Base-by-base conservation (phyloP, 78 protist species). In the Dictyostelium intermedium region DNA sequence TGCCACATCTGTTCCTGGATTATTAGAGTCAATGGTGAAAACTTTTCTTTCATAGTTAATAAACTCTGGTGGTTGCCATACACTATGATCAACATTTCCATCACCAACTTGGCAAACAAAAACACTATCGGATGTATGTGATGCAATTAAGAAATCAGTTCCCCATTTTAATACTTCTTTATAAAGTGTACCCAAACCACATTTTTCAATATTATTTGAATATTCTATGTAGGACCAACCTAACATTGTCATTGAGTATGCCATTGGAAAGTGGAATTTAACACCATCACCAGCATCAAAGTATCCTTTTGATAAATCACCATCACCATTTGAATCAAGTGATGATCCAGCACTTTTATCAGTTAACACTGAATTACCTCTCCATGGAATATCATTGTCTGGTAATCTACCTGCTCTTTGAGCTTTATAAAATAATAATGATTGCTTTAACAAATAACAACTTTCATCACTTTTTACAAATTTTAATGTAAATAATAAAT, bases 221-320 rank as follows among this genome's bases (percentile, higher is more conserved):
- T 30, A 76, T 11, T 32, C 39, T 9, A 85, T 6, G 25, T 85
- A 85, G 11, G 56, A 16, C 92, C 92, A 85, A 25, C 50, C 84
- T 14, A 85, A 43, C 27, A 63, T 53, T 32, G 82, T 85, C 84
- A 85, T 47, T 23, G 74, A 10, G 14, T 47, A 85, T 2, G 92
- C 41, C 53, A 85, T 39, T 85, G 92, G 92, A 47, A 85, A 85
- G 0, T 72, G 23, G n/a, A 84, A 84, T 35, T 84, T 84, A 0
- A 84, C 78, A 34, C 20, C 53, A 47, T 84, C 91, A 34, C 91
- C 92, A 37, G 92, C 92, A 56, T 85, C 92, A 25, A 85, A 85
- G 27, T 56, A 85, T 35, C 92, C 92, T 34, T 80, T 77, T 11
- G 91, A 84, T 34, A 84, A 34, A 34, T 72, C 45, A 23, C 82